Percentiles rank a stretch among this genome's conserved stretches.
Evolutionary conservation across 768 basidiomycete genomes (phyloP).

Genomic region (Tylopilus plumbeoviolaceoides): DNA sequence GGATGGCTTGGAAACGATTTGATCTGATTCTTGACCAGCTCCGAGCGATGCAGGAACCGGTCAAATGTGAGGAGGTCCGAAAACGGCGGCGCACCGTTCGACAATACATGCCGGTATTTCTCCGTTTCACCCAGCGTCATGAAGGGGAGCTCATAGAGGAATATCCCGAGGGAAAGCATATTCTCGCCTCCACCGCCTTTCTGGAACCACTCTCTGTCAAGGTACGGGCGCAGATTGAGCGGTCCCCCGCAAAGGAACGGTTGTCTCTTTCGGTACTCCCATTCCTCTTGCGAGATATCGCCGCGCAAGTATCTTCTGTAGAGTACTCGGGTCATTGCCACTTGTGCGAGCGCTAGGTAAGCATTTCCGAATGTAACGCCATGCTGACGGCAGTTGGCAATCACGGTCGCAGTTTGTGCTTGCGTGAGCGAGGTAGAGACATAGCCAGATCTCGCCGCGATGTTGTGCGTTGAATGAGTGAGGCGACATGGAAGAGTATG

Average conservation of each 20-base stretch:
- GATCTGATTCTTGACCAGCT: slow-evolving; percentile 35
- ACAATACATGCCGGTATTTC: neutral
- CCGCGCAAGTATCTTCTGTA: slow-evolving; percentile 33
- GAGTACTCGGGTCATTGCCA: slow-evolving; percentile 50
- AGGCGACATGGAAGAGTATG: slow-evolving; percentile 50
- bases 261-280: slow-evolving; percentile 1
- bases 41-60: slow-evolving; percentile 44
- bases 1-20: slow-evolving; percentile 37
- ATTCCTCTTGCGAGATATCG: slow-evolving; percentile 1
- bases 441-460: slow-evolving; percentile 35
- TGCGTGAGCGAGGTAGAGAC: slow-evolving; percentile 23
- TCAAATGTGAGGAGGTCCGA: slow-evolving; percentile 37
- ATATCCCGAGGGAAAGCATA: slow-evolving; percentile 43
- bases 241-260: slow-evolving; percentile 23
- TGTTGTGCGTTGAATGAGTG: slow-evolving; percentile 32
- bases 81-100: slow-evolving; percentile 36
- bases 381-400: slow-evolving; percentile 38
- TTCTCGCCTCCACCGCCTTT: slow-evolving; percentile 42
- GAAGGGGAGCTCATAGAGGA: slow-evolving; percentile 41
- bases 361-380: slow-evolving; percentile 49
- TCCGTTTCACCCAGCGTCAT: slow-evolving; percentile 36
- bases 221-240: slow-evolving; percentile 46
- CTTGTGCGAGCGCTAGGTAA: slow-evolving; percentile 47
- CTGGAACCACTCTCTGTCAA: slow-evolving; percentile 43
- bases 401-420: slow-evolving; percentile 31